phyloP scores from a whole-genome alignment of 495 filamentous ascomycete genomes.

The Penicillium paxilli region DNA sequence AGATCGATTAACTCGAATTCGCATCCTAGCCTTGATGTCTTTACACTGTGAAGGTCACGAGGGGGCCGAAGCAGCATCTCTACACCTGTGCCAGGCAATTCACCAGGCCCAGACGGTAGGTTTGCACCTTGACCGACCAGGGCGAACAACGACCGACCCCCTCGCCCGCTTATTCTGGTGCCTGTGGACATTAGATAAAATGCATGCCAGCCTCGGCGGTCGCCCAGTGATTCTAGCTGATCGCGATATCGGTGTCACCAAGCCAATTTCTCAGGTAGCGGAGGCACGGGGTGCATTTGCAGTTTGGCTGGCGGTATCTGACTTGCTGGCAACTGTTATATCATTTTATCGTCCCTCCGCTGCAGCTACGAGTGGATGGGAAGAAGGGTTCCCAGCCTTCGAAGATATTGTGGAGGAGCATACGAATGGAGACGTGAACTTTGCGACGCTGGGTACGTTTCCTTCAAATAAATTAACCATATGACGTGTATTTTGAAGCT shows the following conservation, averaged over 20 bases:
- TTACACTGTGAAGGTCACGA: slow-evolving; percentile 46
- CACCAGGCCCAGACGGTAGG: slow-evolving; percentile 68
- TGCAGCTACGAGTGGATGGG: slow-evolving; percentile 47
- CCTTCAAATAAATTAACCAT: too few relatives aligned
- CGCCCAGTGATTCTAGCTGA: slow-evolving; percentile 67
- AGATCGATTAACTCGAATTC: slow-evolving; percentile 46
- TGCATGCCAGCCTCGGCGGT: slow-evolving; percentile 62
- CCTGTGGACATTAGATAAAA: slow-evolving; percentile 66
- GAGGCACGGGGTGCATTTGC: slow-evolving; percentile 40
- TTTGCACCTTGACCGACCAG: slow-evolving; percentile 55
- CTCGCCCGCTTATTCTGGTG: slow-evolving; percentile 63
- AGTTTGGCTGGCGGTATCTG: slow-evolving; percentile 52
- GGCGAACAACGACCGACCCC: slow-evolving; percentile 33
- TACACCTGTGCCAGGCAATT: slow-evolving; percentile 46
- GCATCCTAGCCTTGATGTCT: slow-evolving; percentile 46
- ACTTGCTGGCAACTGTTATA: slow-evolving; percentile 64
- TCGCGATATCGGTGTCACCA: slow-evolving; percentile 55
- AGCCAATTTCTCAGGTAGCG: slow-evolving; percentile 12
- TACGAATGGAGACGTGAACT: slow-evolving; percentile 24
- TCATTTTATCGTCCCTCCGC: slow-evolving; percentile 62
- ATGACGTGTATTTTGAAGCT: too few relatives aligned
- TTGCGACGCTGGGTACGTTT: slow-evolving; percentile 28
- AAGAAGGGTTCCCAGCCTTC: slow-evolving; percentile 62
- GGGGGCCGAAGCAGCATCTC: slow-evolving; percentile 46
- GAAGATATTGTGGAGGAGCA: slow-evolving; percentile 65